Percentiles rank a stretch among this genome's conserved stretches.
These are phyloP conservation scores for Aristolochia fimbriata DNA, from an alignment of 164 flowering plant genomes.

Conservation along the genomic window DNA sequence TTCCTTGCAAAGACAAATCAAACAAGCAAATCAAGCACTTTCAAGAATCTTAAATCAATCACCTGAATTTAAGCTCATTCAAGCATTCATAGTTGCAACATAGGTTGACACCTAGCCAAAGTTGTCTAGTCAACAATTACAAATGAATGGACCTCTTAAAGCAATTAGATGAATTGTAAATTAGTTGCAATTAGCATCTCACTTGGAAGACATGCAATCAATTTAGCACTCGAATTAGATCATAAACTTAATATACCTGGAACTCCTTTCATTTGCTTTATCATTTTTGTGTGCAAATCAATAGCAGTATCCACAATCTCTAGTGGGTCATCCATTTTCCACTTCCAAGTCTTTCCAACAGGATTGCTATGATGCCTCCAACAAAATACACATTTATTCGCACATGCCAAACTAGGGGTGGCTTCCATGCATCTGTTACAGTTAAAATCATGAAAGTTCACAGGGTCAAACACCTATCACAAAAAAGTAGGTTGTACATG, in stretches of 20 bases:
- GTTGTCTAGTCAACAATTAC: too few species aligned
- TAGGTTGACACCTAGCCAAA: too few species aligned
- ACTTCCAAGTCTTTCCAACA: conserved; percentile 93
- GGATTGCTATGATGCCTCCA: conserved; percentile 99
- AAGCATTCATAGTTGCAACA: too few species aligned
- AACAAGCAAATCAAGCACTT: too few species aligned
- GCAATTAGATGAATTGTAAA: too few species aligned
- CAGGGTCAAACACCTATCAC: neutral
- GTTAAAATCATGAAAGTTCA: neutral
- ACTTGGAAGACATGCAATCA: neutral
- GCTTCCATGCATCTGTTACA: conserved; percentile 94
- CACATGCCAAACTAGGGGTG: conserved; percentile 96
- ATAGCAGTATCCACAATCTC: conserved; percentile 82
- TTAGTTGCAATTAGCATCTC: neutral
- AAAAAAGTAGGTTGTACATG: neutral
- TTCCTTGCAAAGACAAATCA: too few species aligned
- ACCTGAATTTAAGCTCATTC: too few species aligned
- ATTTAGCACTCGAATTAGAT: neutral
- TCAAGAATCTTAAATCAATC: too few species aligned
- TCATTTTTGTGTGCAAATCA: conserved; percentile 84
- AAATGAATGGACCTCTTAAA: too few species aligned
- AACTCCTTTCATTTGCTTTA: conserved; percentile 97
- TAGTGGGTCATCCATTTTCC: conserved; percentile 97
- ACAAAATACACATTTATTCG: conserved; percentile 99
- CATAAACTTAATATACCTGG: conserved; percentile 46